A percentile compares a stretch with the other conserved stretches of the same genome.
Evolutionary conservation across 73 alveolate genomes (phyloP).

Genomic region (Paramecium pentaurelia): DNA sequence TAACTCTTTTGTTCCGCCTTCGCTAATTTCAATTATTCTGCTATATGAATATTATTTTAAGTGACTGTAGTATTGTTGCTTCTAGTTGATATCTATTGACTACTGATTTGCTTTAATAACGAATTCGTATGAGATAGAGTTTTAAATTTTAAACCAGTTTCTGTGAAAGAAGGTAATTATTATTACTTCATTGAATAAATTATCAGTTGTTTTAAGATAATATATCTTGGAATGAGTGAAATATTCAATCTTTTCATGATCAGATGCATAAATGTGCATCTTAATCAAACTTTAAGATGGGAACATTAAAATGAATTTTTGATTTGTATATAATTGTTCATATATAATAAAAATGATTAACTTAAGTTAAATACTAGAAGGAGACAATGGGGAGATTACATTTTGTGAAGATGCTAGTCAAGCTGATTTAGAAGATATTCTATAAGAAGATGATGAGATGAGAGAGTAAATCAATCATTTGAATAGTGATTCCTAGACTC

Average conservation of each 20-base stretch:
- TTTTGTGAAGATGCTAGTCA: neutral
- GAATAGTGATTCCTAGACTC: neutral
- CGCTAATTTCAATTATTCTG: neutral
- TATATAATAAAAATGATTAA: neutral
- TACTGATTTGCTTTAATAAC: neutral
- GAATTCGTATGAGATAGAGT: neutral
- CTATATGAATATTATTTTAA: neutral
- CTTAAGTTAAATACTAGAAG: slow-evolving; percentile 22
- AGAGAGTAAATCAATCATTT: neutral
- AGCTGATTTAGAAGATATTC: slow-evolving; percentile 2
- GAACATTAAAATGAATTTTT: neutral
- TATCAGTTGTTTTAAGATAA: neutral
- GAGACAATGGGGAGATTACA: neutral
- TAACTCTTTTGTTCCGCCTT: neutral
- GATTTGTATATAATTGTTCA: neutral
- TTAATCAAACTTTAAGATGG: neutral
- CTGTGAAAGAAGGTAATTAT: neutral
- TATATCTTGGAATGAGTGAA: neutral
- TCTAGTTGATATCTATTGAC: neutral
- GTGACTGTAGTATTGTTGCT: neutral
- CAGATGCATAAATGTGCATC: neutral
- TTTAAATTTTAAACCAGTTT: neutral
- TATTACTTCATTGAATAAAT: neutral
- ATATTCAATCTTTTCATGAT: neutral
- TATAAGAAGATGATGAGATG: neutral